Conservation (phyloP, 108 stramenopile species). For the Pseudonitzschia delicatissima region DNA sequence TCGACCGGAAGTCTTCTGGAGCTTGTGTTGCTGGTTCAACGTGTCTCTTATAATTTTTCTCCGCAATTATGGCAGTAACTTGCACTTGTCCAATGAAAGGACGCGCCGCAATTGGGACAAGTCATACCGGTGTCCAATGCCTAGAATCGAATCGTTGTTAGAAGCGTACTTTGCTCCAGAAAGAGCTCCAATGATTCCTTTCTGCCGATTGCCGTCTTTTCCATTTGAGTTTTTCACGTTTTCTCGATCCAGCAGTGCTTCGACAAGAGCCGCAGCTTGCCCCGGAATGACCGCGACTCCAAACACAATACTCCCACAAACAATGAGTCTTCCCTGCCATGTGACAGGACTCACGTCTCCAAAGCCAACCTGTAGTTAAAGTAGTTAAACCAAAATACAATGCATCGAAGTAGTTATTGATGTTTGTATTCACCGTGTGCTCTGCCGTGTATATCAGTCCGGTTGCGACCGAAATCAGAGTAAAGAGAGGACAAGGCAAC, state of each 20-base stretch:
- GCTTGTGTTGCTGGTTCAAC: neutral
- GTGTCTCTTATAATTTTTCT: slow-evolving; percentile 16
- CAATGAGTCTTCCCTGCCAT: slow-evolving; percentile 56
- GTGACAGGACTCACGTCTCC: slow-evolving; percentile 81
- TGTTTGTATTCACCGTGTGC: slow-evolving; percentile 60
- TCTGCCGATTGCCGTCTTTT: too few species aligned
- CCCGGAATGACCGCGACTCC: slow-evolving; percentile 76
- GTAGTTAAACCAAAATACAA: slow-evolving; percentile 82
- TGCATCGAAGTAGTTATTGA: slow-evolving; percentile 73
- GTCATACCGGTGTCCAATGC: slow-evolving; percentile 24
- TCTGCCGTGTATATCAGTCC: slow-evolving; percentile 80
- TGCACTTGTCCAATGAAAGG: slow-evolving; percentile 47
- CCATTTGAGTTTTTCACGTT: slow-evolving; percentile 10
- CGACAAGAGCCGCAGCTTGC: slow-evolving; percentile 50
- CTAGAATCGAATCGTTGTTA: slow-evolving; percentile 2
- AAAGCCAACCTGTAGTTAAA: slow-evolving; percentile 56
- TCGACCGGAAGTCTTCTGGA: neutral
- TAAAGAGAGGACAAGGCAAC: slow-evolving; percentile 66
- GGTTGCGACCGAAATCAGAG: slow-evolving; percentile 65
- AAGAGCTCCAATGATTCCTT: too few species aligned
- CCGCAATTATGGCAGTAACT: slow-evolving; percentile 63
- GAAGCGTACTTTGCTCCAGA: too few species aligned
- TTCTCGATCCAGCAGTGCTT: slow-evolving; percentile 42
- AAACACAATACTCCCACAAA: slow-evolving; percentile 57
- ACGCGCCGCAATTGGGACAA: slow-evolving; percentile 52